phyloP scores from a whole-genome alignment of 192 early-diverging fungal species.

The Endogone sp. region DNA sequence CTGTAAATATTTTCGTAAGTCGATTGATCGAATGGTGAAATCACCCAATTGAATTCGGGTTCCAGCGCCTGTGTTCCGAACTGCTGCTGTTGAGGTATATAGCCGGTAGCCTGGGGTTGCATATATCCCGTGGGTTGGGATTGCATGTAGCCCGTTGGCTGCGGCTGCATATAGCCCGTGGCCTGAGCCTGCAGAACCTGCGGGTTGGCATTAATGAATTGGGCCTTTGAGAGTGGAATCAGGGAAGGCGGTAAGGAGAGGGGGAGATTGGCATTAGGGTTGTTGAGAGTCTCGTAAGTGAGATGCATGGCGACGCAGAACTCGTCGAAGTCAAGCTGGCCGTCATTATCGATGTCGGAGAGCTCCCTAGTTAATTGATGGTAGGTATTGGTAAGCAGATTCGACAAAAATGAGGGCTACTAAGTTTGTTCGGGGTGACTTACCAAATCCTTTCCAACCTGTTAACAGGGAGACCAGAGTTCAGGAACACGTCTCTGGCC shows the following conservation, averaged over 20 bases:
- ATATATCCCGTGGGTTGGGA: slow-evolving; percentile 16
- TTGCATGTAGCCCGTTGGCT: slow-evolving; percentile 30
- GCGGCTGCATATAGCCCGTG: slow-evolving; percentile 28
- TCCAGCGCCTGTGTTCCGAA: slow-evolving; percentile 4
- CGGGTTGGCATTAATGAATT: slow-evolving; percentile 29
- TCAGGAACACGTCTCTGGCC: slow-evolving; percentile 33
- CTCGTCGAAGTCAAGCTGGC: slow-evolving; percentile 79
- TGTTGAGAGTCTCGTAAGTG: slow-evolving; percentile 65
- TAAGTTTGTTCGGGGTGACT: neutral
- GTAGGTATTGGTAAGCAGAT: neutral
- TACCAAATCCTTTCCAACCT: slow-evolving; percentile 43
- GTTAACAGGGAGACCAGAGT: slow-evolving; percentile 30
- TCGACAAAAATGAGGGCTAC: neutral
- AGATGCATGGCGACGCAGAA: slow-evolving; percentile 77
- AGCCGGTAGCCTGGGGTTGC: slow-evolving; percentile 18
- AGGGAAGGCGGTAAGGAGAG: slow-evolving; percentile 55
- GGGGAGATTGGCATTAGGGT: slow-evolving; percentile 49
- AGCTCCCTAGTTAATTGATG: slow-evolving; percentile 54
- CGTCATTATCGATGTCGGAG: slow-evolving; percentile 81
- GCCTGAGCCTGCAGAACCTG: slow-evolving; percentile 18
- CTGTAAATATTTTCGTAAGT: slow-evolving; percentile 55
- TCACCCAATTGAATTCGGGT: slow-evolving; percentile 61
- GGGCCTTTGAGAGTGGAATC: slow-evolving; percentile 64
- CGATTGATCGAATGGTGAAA: slow-evolving; percentile 48
- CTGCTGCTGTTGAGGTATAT: slow-evolving; percentile 7